Evolutionary conservation across 257 asterid genomes (phyloP), one percentile per base, ranked within the genome.

Genomic region (Lantana camara): DNA sequence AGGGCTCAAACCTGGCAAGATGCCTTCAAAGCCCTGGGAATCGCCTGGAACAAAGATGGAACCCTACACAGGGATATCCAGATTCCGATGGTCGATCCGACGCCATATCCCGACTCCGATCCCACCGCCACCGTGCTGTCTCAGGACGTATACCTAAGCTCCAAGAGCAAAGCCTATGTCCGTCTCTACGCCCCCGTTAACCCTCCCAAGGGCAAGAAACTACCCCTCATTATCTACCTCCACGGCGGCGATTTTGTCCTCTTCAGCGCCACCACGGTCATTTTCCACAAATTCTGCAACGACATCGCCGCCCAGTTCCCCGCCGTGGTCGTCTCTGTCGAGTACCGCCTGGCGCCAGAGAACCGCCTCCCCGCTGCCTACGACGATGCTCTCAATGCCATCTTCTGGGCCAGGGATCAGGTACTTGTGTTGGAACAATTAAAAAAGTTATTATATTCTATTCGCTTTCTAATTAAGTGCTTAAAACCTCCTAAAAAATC

Each of bases 161-260:
- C 67, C 15, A 2, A 5, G 0, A 8, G 30, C 24, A 50, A 66
- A 23, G 77, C 77, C 72, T 72, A 15, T 16, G 16, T 61, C 19
- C 77, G 81, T 59, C 75, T 76, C 69, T 76, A 76, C 66, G 35
- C 45, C 14, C 78, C 72, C 7, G 9, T 37, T 15, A 52, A 46
- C 17, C 73, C 75, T 1, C 64, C 69, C 21, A 60, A 44, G 8
- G 12, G 17, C 53, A 13, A 14, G 10, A 75, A 75, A 21, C 52
- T 79, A 1, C 83, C 83, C 35, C 61, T 75, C 27, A 54, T 79
- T 3, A 35, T 79, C 67, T 79, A 75, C 67, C 40, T 79, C 35
- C 83, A 79, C 8, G 83, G 83, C 15, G 83, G 83, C 32, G 83
- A 76, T 17, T 79, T 75, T 41, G 79, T 73, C 24, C 61, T 75